phyloP scores from a whole-genome alignment of 2,329 filamentous ascomycete species.

The Fusarium compactum region DNA sequence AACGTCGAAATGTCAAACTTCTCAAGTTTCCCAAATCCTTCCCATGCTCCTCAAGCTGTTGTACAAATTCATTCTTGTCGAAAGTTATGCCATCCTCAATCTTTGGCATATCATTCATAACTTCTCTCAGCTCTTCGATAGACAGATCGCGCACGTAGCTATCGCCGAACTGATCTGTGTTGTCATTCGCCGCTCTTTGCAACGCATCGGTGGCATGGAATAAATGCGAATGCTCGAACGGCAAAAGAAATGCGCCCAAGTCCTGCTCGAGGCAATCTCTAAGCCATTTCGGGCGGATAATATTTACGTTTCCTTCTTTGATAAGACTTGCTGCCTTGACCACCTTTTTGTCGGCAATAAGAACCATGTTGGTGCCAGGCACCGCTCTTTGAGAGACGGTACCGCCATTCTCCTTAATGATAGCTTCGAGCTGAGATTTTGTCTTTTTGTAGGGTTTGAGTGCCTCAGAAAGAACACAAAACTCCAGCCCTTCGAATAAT shows the following conservation, averaged over 20 bases:
- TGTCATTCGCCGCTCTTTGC: conserved; percentile 65
- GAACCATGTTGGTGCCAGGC: conserved; percentile 71
- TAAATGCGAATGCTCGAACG: conserved; percentile 73
- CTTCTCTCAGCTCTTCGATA: conserved; percentile 69
- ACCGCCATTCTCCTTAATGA: conserved; percentile 88
- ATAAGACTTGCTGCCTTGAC: conserved; percentile 88
- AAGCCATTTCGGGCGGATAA: conserved; percentile 86
- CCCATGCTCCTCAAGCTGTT: conserved; percentile 67
- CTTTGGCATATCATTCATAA: conserved; percentile 65
- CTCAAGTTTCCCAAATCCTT: conserved; percentile 63
- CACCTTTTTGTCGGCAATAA: conserved; percentile 82
- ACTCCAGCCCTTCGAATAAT: conserved; percentile 80
- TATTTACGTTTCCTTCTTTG: conserved; percentile 76
- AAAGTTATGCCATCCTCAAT: conserved; percentile 58
- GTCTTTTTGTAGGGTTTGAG: conserved; percentile 75
- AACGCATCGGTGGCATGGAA: conserved; percentile 74
- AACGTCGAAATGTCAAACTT: conserved; percentile 65
- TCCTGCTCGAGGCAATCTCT: conserved; percentile 79
- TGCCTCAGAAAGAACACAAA: conserved; percentile 86
- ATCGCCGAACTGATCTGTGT: conserved; percentile 83
- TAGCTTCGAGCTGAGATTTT: conserved; percentile 81
- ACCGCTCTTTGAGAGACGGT: conserved; percentile 79
- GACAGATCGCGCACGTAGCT: conserved; percentile 81
- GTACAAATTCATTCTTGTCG: conserved; percentile 60
- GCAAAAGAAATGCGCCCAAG: conserved; percentile 71